Base-by-base conservation (phyloP, 345 rosid species). In the Angophora floribunda region DNA sequence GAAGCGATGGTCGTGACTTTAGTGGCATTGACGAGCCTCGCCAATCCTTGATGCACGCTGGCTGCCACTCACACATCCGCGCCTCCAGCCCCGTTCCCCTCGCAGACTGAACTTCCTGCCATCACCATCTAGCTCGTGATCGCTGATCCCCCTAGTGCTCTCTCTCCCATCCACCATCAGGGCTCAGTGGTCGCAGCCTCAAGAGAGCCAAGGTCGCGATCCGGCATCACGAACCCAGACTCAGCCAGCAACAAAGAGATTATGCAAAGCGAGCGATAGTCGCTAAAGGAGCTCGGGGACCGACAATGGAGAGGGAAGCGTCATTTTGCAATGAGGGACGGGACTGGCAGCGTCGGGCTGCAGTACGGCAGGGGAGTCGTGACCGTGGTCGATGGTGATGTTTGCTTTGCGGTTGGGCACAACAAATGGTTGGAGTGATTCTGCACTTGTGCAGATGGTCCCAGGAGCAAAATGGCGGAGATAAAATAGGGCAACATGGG, bases 1-100 rank as follows among this genome's bases (percentile, higher is more conserved):
- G 65, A 0, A 26, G 7, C 0, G 7, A 61, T 61, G 32, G 67
- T 61, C 67, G 11, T 12, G 30, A 61, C 32, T 5, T 5, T 26
- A 61, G 67, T 61, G 5, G 67, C 32, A 61, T 14, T 61, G 32
- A 2, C 1, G 16, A 61, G 67, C 67, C 67, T 61, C 16, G 4
- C 32, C 7, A 1, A 30, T 11, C 32, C 67, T 0, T 28, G 67
- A 28, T 6, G 7, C 32, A 61, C 7, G 7, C 4, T 6, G 0
- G 67, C 32, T 15, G n/a, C n/a, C 24, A 8, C 1, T 53, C 9
- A 53, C 26, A 2, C 15, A 59, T 30, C 67, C 15, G 28, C 28
- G 67, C 67, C 32, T 61, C 32, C 67, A 5, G 13, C 30, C 30
- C 67, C 32, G 32, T 13, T 12, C 51, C 13, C 13, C 51, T 50